These are phyloP conservation scores for Pseudovirgaria hyperparasitica DNA, from an alignment of 2,329 filamentous ascomycete genomes.

Conservation along the genomic window DNA sequence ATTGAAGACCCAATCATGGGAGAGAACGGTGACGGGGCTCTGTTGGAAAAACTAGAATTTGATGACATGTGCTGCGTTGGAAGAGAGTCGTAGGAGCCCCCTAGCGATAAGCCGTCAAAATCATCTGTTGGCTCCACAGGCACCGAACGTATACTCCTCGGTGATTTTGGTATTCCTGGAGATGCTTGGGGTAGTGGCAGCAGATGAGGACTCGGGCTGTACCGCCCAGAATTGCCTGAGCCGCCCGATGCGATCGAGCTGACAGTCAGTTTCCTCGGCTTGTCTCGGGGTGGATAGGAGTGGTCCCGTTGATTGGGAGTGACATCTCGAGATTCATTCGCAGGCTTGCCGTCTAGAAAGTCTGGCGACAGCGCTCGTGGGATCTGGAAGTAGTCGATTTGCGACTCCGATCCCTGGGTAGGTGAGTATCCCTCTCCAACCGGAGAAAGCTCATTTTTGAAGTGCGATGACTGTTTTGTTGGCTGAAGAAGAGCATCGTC, in stretches of 20 bases:
- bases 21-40: slow-evolving; percentile 50
- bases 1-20: slow-evolving; percentile 44
- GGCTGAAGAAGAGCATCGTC: no score
- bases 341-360: slow-evolving; percentile 25
- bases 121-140: slow-evolving; percentile 48
- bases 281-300: slow-evolving; percentile 18
- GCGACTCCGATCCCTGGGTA: slow-evolving; percentile 7
- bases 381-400: slow-evolving; percentile 31
- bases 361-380: slow-evolving; percentile 34
- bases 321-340: slow-evolving; percentile 31
- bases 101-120: slow-evolving; percentile 51
- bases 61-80: slow-evolving; percentile 65
- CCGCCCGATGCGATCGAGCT: slow-evolving; percentile 20
- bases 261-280: slow-evolving; percentile 26
- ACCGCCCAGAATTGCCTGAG: slow-evolving; percentile 12
- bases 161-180: slow-evolving; percentile 22
- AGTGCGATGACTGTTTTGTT: no score
- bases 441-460: slow-evolving; percentile 18
- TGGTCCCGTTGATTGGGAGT: slow-evolving; percentile 21
- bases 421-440: slow-evolving; percentile 20
- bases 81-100: slow-evolving; percentile 50
- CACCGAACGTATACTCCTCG: slow-evolving; percentile 31
- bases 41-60: slow-evolving; percentile 50
- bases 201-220: slow-evolving; percentile 8
- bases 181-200: slow-evolving; percentile 29